phyloP scores from a whole-genome alignment of 352 stramenopile genomes.

The Globisporangium canariense region DNA sequence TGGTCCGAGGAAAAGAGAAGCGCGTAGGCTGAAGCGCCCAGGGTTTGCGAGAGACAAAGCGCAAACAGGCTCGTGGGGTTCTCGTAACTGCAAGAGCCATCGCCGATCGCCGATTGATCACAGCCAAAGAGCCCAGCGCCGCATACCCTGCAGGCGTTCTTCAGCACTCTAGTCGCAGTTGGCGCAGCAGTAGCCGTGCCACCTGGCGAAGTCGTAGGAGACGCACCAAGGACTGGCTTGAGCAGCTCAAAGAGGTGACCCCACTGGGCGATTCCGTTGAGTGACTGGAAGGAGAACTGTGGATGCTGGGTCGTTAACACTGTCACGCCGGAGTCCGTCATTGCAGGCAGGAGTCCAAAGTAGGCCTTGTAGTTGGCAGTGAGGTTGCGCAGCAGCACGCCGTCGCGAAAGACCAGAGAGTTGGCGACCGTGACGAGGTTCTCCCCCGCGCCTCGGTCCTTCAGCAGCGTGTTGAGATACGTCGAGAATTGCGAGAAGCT shows the following conservation, averaged over 20 bases:
- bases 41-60: background rate
- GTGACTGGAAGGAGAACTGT: slow-evolving; percentile 15
- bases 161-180: background rate
- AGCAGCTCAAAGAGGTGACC: background rate
- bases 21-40: slow-evolving; percentile 3
- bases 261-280: slow-evolving; percentile 8
- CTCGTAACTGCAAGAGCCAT: slow-evolving; percentile 15
- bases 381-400: background rate
- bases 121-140: slow-evolving; percentile 12
- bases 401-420: background rate
- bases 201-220: background rate
- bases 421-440: background rate
- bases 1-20: background rate
- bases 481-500: slow-evolving; percentile 1
- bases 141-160: slow-evolving; percentile 9
- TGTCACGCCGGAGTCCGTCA: background rate
- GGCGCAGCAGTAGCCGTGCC: background rate
- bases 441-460: background rate
- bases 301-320: background rate
- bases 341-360: slow-evolving; percentile 2
- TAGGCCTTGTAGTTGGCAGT: slow-evolving; percentile 2
- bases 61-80: background rate
- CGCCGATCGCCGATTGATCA: background rate
- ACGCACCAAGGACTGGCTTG: background rate
- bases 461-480: slow-evolving; percentile 2